These are phyloP conservation scores for Colletotrichum plurivorum DNA, from an alignment of 2,329 filamentous ascomycete species.

Conservation along the genomic window DNA sequence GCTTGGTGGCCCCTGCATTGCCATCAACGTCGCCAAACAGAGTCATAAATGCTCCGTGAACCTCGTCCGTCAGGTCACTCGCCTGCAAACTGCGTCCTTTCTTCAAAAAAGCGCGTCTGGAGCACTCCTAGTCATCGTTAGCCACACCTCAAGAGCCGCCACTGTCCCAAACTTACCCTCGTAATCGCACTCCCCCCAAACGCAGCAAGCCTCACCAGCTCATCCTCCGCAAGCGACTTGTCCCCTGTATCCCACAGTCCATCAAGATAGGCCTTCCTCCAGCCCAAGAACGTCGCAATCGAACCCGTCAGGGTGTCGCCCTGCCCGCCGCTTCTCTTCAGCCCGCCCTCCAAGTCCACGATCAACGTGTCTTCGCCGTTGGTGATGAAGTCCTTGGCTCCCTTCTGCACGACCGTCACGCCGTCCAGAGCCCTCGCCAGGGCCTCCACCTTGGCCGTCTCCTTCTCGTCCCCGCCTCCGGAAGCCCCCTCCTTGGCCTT, in stretches of 20 bases:
- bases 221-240: constrained; percentile 59
- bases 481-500: constrained; percentile 49
- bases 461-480: constrained; percentile 46
- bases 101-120: constrained; percentile 86
- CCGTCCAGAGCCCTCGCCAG: constrained; percentile 85
- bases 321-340: constrained; percentile 94
- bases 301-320: constrained; percentile 95
- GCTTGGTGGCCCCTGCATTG: constrained; percentile 52
- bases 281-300: constrained; percentile 89
- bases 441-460: constrained; percentile 68
- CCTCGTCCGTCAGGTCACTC: constrained; percentile 91
- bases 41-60: constrained; percentile 84
- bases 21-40: constrained; percentile 81
- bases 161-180: constrained; percentile 67
- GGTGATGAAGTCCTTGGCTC: constrained; percentile 83
- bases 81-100: constrained; percentile 92
- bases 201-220: constrained; percentile 82
- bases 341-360: constrained; percentile 83
- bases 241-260: constrained; percentile 72
- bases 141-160: neutral
- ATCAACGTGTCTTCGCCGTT: constrained; percentile 83
- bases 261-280: constrained; percentile 89
- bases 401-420: constrained; percentile 94
- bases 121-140: constrained; percentile 75
- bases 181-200: constrained; percentile 92